Conservation (phyloP, 106 monocot genomes). For the Dendrobium nobile region DNA sequence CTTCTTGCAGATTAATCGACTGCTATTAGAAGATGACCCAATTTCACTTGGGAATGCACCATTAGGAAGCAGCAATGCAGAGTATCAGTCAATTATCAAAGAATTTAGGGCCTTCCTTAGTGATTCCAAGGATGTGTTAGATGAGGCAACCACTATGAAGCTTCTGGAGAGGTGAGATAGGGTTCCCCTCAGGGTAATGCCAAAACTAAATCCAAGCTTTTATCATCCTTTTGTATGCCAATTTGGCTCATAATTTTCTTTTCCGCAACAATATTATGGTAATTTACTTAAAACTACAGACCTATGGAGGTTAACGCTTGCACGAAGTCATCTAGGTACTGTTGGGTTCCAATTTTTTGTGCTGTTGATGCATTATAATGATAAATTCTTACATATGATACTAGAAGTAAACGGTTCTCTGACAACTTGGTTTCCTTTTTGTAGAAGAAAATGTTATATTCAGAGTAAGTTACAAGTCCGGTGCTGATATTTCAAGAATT, state of each 20-base stretch:
- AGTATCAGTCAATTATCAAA: conserved; percentile 54
- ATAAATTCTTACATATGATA: not conserved
- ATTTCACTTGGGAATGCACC: conserved; percentile 17
- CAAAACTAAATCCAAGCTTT: not conserved
- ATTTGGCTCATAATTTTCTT: not conserved
- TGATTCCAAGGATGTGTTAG: conserved; percentile 91
- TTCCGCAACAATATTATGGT: not conserved
- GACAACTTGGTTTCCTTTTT: not conserved
- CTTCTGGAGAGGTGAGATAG: conserved; percentile 70
- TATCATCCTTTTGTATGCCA: not conserved
- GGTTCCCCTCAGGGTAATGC: not conserved
- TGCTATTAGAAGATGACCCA: conserved; percentile 74
- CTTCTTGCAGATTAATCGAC: conserved; percentile 79
- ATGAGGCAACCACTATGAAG: conserved; percentile 86
- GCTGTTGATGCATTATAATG: too few relatives aligned
- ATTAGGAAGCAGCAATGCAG: conserved; percentile 29
- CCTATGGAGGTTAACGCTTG: not conserved
- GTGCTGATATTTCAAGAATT: not conserved
- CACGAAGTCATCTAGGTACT: not conserved
- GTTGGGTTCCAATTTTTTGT: not conserved
- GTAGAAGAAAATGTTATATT: not conserved
- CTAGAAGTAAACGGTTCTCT: not conserved
- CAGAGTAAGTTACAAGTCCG: not conserved
- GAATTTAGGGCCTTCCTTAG: conserved; percentile 96
- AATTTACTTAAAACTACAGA: not conserved